Percentiles rank a stretch among this genome's conserved stretches.
Conservation (phyloP, 768 basidiomycete species). For the Russula virescens region DNA sequence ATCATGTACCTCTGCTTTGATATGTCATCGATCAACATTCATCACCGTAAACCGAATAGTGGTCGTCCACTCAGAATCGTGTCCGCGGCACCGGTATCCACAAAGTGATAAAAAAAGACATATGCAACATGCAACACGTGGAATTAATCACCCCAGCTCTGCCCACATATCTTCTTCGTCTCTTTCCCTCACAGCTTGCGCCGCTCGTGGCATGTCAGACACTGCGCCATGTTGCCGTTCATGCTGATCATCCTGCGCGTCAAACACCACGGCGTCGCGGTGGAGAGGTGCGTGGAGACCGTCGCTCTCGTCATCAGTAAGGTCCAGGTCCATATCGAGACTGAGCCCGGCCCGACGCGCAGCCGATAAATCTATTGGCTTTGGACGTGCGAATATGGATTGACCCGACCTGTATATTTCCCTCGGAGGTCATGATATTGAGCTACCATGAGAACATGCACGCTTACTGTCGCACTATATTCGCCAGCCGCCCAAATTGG, state of each 20-base stretch:
- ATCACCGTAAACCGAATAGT: not conserved
- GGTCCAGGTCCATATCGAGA: conserved; percentile 69
- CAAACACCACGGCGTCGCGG: conserved; percentile 58
- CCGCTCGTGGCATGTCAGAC: conserved; percentile 57
- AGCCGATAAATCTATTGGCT: conserved; percentile 75
- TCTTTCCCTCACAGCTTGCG: conserved; percentile 47
- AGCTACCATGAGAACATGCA: conserved; percentile 19
- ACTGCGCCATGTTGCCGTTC: conserved; percentile 33
- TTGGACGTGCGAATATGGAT: conserved; percentile 82
- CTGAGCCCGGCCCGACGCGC: conserved; percentile 59
- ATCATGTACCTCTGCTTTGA: not conserved
- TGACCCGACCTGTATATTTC: conserved; percentile 62
- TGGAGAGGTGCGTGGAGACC: conserved; percentile 56
- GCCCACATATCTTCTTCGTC: conserved; percentile 73
- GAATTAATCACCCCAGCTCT: conserved; percentile 35
- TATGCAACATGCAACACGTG: not conserved
- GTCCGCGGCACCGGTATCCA: not conserved
- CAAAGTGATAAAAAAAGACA: not conserved
- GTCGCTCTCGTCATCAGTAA: conserved; percentile 47
- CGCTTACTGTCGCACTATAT: conserved; percentile 89
- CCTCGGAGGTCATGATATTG: not conserved
- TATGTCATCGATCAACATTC: not conserved
- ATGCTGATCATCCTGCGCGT: conserved; percentile 41
- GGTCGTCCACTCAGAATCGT: not conserved
- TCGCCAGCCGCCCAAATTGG: conserved; percentile 86